phyloP scores from a whole-genome alignment of 106 monocot species.

The Dendrobium catenatum region DNA sequence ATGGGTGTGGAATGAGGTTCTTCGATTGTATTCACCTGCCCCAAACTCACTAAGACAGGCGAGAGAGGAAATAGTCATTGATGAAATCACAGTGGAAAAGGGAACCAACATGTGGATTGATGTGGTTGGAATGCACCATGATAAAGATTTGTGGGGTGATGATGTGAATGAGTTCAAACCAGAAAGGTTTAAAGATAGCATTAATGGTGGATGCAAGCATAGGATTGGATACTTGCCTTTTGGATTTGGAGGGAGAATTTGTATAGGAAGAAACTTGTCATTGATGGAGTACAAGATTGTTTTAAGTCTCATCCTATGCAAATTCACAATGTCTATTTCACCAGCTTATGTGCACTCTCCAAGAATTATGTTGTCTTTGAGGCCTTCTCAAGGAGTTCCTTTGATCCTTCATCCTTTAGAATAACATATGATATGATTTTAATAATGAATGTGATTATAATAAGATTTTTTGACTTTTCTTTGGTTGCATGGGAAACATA shows the following conservation, averaged over 20 bases:
- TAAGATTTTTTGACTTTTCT: too few relatives aligned
- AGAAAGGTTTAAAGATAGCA: constrained; percentile 45
- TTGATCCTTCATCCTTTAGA: constrained; percentile 22
- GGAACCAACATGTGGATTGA: constrained; percentile 85
- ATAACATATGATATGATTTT: too few relatives aligned
- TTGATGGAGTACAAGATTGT: constrained; percentile 61
- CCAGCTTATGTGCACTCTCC: constrained; percentile 48
- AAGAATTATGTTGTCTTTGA: constrained; percentile 33
- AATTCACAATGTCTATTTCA: constrained; percentile 34
- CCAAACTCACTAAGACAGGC: constrained; percentile 69
- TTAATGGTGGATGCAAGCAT: constrained; percentile 54
- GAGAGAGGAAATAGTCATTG: constrained; percentile 32
- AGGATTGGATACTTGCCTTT: constrained; percentile 70
- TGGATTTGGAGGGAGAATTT: constrained; percentile 58
- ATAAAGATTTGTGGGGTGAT: constrained; percentile 55
- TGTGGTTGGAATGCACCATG: constrained; percentile 66
- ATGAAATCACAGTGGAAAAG: constrained; percentile 35
- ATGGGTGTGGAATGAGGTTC: constrained; percentile 60
- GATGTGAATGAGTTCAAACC: constrained; percentile 69
- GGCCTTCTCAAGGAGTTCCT: constrained; percentile 52
- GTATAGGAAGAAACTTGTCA: constrained; percentile 61
- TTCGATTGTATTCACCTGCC: constrained; percentile 57
- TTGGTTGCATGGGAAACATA: too few relatives aligned
- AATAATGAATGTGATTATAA: too few relatives aligned
- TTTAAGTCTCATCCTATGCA: constrained; percentile 38